phyloP scores from a whole-genome alignment of 2,329 filamentous ascomycete species.

The Hirsutella minnesotensis region DNA sequence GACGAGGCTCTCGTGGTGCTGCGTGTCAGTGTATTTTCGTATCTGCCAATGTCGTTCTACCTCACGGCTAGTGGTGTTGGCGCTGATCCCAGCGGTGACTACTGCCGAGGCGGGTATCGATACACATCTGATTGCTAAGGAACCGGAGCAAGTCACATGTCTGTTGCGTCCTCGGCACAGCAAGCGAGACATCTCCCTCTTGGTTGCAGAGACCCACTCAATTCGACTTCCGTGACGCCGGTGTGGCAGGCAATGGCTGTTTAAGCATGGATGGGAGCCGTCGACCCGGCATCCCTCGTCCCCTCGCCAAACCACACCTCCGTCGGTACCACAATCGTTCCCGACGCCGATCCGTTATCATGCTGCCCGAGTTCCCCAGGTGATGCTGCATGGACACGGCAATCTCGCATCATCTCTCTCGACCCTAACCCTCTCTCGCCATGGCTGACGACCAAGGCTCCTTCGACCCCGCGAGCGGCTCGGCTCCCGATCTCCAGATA shows the following conservation, averaged over 20 bases:
- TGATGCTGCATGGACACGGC: neutral
- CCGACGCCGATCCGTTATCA: neutral
- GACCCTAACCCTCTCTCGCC: neutral
- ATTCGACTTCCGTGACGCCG: neutral
- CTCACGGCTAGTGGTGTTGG: too few species aligned
- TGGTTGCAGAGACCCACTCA: neutral
- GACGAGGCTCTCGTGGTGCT: too few species aligned
- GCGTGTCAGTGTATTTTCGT: too few species aligned
- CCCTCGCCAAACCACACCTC: neutral
- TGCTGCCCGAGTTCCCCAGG: neutral
- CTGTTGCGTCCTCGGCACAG: neutral
- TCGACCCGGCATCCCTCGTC: neutral
- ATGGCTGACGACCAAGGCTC: constrained; percentile 20
- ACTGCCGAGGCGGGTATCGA: too few species aligned
- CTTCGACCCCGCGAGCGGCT: constrained; percentile 21
- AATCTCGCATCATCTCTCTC: neutral
- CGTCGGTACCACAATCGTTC: neutral
- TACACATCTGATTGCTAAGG: too few species aligned
- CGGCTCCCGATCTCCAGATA: constrained; percentile 67
- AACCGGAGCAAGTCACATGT: neutral
- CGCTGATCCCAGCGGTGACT: too few species aligned
- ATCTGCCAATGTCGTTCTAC: too few species aligned
- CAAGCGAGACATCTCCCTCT: neutral
- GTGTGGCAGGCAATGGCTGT: neutral
- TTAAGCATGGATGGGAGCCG: neutral